These are phyloP conservation scores for Stephania japonica DNA, from an alignment of 164 flowering plant species.

Conservation along the genomic window DNA sequence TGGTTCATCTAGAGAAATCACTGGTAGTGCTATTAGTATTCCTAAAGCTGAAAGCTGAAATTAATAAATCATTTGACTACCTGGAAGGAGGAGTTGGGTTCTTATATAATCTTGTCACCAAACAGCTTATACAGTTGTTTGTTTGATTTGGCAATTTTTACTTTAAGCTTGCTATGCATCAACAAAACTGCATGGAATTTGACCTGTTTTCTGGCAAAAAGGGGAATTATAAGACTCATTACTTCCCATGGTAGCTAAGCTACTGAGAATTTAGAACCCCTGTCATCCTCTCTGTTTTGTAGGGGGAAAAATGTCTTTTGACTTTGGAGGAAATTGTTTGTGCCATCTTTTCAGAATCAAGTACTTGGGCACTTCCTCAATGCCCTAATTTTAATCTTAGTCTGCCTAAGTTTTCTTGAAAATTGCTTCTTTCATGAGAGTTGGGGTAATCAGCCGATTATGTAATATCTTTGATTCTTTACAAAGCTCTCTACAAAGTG, in stretches of 20 bases:
- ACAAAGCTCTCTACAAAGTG: background rate
- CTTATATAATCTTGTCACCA: background rate
- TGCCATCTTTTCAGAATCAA: background rate
- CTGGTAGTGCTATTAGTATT: background rate
- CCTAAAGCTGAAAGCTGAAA: background rate
- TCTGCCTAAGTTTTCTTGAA: background rate
- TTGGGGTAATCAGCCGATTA: background rate
- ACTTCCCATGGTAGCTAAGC: background rate
- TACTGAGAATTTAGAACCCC: background rate
- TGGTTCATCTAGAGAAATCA: background rate
- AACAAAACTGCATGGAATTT: background rate
- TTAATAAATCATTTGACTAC: background rate
- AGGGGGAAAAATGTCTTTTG: background rate
- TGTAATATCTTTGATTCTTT: background rate
- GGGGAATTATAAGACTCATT: background rate
- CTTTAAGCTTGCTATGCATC: background rate
- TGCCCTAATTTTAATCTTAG: background rate
- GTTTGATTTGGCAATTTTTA: background rate
- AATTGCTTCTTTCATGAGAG: slow-evolving; percentile 1
- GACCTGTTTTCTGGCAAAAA: background rate
- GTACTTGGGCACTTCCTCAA: background rate
- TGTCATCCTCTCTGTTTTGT: background rate
- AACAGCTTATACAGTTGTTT: background rate
- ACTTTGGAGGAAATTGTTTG: background rate
- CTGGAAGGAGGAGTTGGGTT: background rate